Evolutionary conservation across 1,139 yeast species (phyloP).

Genomic region (Lizanozyma gosingica): DNA sequence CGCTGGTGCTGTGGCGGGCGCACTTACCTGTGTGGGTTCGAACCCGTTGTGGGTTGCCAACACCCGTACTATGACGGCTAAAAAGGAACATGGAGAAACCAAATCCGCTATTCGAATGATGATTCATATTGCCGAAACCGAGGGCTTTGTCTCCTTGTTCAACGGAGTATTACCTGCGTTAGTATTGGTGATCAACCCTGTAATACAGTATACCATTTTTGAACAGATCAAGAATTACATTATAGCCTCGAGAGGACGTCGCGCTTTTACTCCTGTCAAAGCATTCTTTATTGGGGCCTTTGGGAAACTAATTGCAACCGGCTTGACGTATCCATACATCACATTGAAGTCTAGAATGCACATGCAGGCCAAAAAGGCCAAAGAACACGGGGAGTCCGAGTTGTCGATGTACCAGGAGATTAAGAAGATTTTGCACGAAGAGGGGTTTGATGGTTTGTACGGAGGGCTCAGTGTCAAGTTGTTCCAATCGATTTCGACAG

Average conservation of each 20-base stretch:
- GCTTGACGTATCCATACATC: conserved; percentile 83
- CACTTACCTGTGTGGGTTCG: conserved; percentile 75
- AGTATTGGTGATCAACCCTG: conserved; percentile 77
- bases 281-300: conserved; percentile 85
- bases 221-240: conserved; percentile 74
- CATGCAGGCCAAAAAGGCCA: conserved; percentile 39
- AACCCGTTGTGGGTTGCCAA: conserved; percentile 96
- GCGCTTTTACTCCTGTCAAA: conserved; percentile 46
- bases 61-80: conserved; percentile 68
- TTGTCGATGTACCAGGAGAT: conserved; percentile 38
- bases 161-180: conserved; percentile 85
- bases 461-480: conserved; percentile 76
- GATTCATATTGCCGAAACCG: conserved; percentile 54
- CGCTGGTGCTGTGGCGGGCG: conserved; percentile 83
- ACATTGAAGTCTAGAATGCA: conserved; percentile 88
- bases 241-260: conserved; percentile 40
- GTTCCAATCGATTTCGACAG: conserved; percentile 75
- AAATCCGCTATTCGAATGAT: conserved; percentile 46
- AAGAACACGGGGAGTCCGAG: conserved; percentile 12
- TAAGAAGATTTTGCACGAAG: conserved; percentile 48
- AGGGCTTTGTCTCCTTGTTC: conserved; percentile 67
- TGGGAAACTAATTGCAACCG: conserved; percentile 82
- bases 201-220: conserved; percentile 84
- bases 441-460: conserved; percentile 72
- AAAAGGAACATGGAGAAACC: conserved; percentile 23